Evolutionary conservation across 768 basidiomycete genomes (phyloP).

Genomic region (Auricularia sp.): DNA sequence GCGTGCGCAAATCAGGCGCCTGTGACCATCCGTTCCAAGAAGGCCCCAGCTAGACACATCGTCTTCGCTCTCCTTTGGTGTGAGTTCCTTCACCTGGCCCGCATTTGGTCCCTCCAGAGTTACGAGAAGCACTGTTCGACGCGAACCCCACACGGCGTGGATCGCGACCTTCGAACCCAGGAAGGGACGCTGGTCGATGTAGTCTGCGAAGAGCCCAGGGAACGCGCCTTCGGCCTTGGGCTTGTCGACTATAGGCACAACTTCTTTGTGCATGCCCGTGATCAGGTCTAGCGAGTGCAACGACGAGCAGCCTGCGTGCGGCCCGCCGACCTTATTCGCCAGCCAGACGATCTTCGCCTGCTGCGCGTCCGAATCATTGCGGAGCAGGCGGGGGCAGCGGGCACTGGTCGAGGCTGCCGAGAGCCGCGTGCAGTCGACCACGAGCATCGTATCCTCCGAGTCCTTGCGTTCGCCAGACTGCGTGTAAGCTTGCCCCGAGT

Average conservation of each 20-base stretch:
- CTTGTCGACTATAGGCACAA: conserved; percentile 36
- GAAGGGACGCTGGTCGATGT: conserved; percentile 35
- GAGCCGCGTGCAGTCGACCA: not conserved
- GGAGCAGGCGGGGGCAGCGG: conserved; percentile 48
- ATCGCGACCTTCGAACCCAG: conserved; percentile 29
- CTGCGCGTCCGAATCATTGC: conserved; percentile 2
- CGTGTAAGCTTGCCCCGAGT: not conserved
- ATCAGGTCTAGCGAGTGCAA: conserved; percentile 37
- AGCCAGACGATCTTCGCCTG: conserved; percentile 39
- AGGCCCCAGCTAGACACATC: conserved; percentile 46
- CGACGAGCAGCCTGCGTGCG: conserved; percentile 47
- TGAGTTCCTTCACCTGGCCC: conserved; percentile 37
- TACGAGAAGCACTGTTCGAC: conserved; percentile 40
- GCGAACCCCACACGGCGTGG: conserved; percentile 46
- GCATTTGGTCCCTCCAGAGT: conserved; percentile 18
- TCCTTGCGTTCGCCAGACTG: not conserved
- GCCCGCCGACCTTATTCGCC: conserved; percentile 43
- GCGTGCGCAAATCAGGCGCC: conserved; percentile 36
- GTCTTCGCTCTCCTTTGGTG: conserved; percentile 20
- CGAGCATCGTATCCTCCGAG: not conserved
- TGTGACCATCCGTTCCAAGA: conserved; percentile 36
- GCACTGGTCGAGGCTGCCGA: conserved; percentile 14
- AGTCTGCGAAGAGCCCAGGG: conserved; percentile 54
- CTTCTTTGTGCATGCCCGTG: conserved; percentile 10
- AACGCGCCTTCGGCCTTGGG: conserved; percentile 31